Conservation (phyloP, 2,329 filamentous ascomycete species). For the Didymella lethalis region DNA sequence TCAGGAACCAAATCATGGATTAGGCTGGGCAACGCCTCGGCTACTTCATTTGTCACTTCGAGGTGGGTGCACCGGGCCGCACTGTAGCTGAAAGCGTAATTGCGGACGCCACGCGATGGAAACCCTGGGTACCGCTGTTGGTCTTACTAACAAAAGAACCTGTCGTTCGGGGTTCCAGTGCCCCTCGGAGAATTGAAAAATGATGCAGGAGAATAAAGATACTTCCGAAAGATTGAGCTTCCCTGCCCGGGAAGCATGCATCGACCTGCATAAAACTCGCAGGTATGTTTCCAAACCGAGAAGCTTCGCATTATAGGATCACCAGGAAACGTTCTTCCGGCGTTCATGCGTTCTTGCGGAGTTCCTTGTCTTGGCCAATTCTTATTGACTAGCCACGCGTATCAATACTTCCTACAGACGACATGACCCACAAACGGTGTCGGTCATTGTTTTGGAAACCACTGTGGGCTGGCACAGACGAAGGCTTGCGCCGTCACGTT, state of each 20-base stretch:
- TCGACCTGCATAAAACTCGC: constrained; percentile 14
- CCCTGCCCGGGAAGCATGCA: constrained; percentile 12
- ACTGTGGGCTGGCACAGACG: constrained; percentile 21
- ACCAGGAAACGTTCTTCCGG: constrained; percentile 3
- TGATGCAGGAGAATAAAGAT: constrained; percentile 19
- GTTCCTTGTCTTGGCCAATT: constrained; percentile 1
- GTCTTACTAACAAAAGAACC: constrained; percentile 3
- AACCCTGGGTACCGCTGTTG: constrained; percentile 2
- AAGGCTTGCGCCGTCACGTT: constrained; percentile 11
- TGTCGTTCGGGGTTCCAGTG: constrained; percentile 3
- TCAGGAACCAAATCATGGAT: constrained; percentile 7
- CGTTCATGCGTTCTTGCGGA: constrained; percentile 1
- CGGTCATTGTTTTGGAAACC: constrained; percentile 17
- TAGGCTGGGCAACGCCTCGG: constrained; percentile 8
- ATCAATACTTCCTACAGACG: constrained; percentile 16
- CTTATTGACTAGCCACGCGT: constrained; percentile 4
- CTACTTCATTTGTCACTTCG: constrained; percentile 17
- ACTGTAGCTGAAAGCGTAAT: constrained; percentile 28
- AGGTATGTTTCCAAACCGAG: constrained; percentile 2
- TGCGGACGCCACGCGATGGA: constrained; percentile 19
- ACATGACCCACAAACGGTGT: constrained; percentile 27
- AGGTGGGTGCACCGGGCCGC: constrained; percentile 29
- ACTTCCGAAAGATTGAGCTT: constrained; percentile 1
- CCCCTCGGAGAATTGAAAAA: constrained; percentile 20
- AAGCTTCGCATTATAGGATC: constrained; percentile 15